Percentiles rank a stretch among this genome's conserved stretches.
These are phyloP conservation scores for Tetraselmis chui DNA, from an alignment of 139 green algal species.

Conservation along the genomic window DNA sequence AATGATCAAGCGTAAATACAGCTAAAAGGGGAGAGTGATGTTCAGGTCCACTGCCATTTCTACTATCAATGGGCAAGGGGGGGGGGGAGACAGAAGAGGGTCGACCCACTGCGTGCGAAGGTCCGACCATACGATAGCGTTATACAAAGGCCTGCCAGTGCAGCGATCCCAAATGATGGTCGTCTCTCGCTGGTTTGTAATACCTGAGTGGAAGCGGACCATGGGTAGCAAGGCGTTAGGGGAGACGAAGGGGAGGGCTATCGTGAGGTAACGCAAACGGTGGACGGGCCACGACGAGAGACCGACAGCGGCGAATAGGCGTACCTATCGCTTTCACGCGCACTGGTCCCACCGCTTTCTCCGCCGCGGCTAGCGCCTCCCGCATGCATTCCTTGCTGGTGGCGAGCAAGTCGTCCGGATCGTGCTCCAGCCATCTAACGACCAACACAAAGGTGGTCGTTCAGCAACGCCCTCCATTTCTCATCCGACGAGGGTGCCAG, in stretches of 20 bases:
- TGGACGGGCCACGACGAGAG: not conserved
- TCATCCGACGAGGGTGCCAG: not conserved
- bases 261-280: not conserved
- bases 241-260: not conserved
- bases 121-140: conserved; percentile 96
- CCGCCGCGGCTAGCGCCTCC: conserved; percentile 34
- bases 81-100: not conserved
- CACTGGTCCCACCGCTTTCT: conserved; percentile 12
- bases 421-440: conserved; percentile 94
- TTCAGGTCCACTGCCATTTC: too few species aligned
- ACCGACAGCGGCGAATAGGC: not conserved
- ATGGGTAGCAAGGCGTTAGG: not conserved
- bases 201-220: conserved; percentile 28
- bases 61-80: not conserved
- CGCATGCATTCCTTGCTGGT: conserved; percentile 58
- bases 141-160: conserved; percentile 78
- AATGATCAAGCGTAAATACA: too few species aligned
- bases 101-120: conserved; percentile 60
- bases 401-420: conserved; percentile 73
- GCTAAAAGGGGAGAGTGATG: too few species aligned
- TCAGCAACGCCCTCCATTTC: conserved; percentile 19
- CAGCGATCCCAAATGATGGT: conserved; percentile 77
- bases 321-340: conserved; percentile 40
- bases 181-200: conserved; percentile 94
- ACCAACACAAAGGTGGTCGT: not conserved